Conservation (phyloP, 495 filamentous ascomycete species). For the Daldinia vernicosa region DNA sequence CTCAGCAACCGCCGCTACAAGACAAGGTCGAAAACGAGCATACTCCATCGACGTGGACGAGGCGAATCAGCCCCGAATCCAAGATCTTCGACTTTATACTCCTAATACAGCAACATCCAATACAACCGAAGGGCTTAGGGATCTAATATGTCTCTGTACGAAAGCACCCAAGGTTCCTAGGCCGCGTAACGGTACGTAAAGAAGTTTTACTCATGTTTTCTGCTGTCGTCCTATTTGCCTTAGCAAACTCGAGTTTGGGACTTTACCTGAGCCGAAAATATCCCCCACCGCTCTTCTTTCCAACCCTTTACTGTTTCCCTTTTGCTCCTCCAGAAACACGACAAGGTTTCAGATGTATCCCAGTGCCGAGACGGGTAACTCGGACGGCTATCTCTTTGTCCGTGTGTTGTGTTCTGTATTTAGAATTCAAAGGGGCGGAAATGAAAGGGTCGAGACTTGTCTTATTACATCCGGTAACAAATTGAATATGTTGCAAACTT, state of each 20-base stretch:
- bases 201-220: constrained; percentile 24
- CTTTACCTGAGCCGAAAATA: constrained; percentile 10
- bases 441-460: constrained; percentile 47
- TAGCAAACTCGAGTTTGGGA: constrained; percentile 18
- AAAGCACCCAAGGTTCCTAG: constrained; percentile 92
- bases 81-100: constrained; percentile 52
- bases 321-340: constrained; percentile 13
- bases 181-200: constrained; percentile 88
- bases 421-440: constrained; percentile 33
- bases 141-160: constrained; percentile 87
- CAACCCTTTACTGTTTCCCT: constrained; percentile 36
- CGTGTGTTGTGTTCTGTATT: constrained; percentile 26
- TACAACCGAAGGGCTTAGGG: constrained; percentile 46
- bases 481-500: constrained; percentile 11
- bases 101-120: constrained; percentile 44
- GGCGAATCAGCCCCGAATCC: constrained; percentile 55
- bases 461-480: constrained; percentile 22
- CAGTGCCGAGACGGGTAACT: constrained; percentile 36
- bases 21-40: constrained; percentile 49
- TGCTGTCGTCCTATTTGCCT: constrained; percentile 33
- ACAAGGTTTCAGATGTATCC: constrained; percentile 23
- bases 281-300: constrained; percentile 18
- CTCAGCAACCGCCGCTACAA: constrained; percentile 13
- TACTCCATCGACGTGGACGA: constrained; percentile 59
- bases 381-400: constrained; percentile 37